A percentile compares a stretch with the other conserved stretches of the same genome.
These are phyloP conservation scores for Penicillium roqueforti DNA, from an alignment of 495 filamentous ascomycete genomes.

Conservation along the genomic window DNA sequence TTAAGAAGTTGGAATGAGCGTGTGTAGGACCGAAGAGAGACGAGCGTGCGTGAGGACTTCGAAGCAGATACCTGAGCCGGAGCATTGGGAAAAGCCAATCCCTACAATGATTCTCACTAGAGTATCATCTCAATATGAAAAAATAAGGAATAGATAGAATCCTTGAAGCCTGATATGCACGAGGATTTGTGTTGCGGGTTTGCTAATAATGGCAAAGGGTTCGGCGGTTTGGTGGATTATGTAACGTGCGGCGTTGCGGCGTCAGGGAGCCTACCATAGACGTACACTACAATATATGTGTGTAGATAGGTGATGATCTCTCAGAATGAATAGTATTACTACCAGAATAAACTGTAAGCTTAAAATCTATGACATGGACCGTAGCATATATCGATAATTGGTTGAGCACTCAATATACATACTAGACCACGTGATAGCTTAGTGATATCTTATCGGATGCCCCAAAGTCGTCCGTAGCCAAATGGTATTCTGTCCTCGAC, in stretches of 20 bases:
- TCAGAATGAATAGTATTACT: not conserved
- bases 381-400: not conserved
- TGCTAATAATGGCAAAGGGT: not conserved
- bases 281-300: not conserved
- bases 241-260: not conserved
- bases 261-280: not conserved
- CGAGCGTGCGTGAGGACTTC: constrained; percentile 22
- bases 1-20: constrained; percentile 7
- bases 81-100: constrained; percentile 35
- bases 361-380: not conserved
- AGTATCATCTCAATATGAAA: constrained; percentile 8
- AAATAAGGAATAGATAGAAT: not conserved
- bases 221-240: not conserved
- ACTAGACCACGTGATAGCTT: not conserved
- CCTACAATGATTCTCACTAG: constrained; percentile 5
- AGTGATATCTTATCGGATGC: constrained; percentile 23
- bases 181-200: not conserved
- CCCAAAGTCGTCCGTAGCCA: constrained; percentile 4
- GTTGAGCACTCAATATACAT: constrained; percentile 3
- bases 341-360: not conserved
- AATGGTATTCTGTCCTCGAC: not conserved
- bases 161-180: not conserved
- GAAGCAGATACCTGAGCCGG: constrained; percentile 31
- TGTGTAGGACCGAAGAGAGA: constrained; percentile 21
- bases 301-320: not conserved